Conservation (phyloP, 148 eudicot genomes). For the Camellia sinensis region DNA sequence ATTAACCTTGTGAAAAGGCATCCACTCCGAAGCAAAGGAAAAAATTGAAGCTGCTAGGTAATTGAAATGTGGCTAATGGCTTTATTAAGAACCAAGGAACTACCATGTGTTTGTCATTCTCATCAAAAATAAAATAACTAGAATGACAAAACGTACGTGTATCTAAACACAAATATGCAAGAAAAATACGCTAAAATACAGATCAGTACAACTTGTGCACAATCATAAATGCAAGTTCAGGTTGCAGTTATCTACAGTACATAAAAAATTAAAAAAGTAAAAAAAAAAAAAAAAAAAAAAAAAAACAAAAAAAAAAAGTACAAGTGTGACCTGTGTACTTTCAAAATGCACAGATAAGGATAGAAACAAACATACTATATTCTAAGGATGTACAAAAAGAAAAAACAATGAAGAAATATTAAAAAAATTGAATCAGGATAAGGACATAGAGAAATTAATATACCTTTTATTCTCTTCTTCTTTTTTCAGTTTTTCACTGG, state of each 20-base stretch:
- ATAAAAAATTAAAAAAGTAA: too few relatives aligned
- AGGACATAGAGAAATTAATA: slow-evolving; percentile 9
- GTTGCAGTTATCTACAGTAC: background rate
- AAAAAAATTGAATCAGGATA: slow-evolving; percentile 8
- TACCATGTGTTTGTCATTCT: background rate
- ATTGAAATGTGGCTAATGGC: background rate
- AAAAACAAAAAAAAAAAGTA: too few relatives aligned
- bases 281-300: too few relatives aligned
- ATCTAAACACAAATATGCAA: too few relatives aligned
- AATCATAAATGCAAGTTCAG: background rate
- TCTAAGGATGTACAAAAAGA: background rate
- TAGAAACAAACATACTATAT: background rate
- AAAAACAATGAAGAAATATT: background rate
- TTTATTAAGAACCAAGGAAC: background rate
- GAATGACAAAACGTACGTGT: background rate
- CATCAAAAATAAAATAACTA: background rate
- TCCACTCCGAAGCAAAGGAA: background rate
- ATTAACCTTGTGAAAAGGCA: background rate
- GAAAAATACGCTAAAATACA: background rate
- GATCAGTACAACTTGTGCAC: background rate
- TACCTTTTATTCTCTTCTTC: slow-evolving; percentile 85
- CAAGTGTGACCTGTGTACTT: background rate
- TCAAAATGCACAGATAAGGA: background rate
- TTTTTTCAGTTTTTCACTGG: slow-evolving; percentile 62
- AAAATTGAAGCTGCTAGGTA: background rate